phyloP scores from a whole-genome alignment of 129 eudicot species.

The Silybum marianum region DNA sequence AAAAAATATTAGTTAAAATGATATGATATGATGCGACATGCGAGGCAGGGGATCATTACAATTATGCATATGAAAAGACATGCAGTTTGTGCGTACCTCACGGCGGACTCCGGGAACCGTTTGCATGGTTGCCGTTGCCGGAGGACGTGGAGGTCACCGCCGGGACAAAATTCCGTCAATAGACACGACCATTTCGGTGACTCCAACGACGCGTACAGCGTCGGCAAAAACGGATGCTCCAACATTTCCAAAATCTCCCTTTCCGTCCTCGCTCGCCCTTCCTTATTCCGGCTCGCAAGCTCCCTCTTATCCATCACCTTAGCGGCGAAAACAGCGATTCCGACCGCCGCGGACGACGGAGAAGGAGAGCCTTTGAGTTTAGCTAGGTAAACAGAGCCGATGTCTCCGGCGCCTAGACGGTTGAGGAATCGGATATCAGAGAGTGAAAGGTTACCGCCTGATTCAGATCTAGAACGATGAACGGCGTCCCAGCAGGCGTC shows the following conservation, averaged over 20 bases:
- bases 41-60: conserved; percentile 21
- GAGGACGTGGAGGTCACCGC: conserved; percentile 92
- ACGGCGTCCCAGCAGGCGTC: conserved; percentile 54
- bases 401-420: conserved; percentile 94
- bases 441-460: conserved; percentile 44
- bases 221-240: conserved; percentile 88
- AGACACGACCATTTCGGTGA: conserved; percentile 69
- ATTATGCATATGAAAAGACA: conserved; percentile 4
- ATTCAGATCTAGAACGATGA: conserved; percentile 37
- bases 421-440: conserved; percentile 75
- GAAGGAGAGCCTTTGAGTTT: conserved; percentile 48
- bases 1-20: background rate
- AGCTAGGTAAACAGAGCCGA: conserved; percentile 83
- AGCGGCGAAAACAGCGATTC: conserved; percentile 61
- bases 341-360: background rate
- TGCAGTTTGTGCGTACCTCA: conserved; percentile 60
- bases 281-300: conserved; percentile 67
- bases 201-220: conserved; percentile 57
- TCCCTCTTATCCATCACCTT: conserved; percentile 82
- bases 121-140: conserved; percentile 81
- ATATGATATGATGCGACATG: conserved; percentile 24
- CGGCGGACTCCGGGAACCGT: conserved; percentile 82
- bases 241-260: conserved; percentile 58
- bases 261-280: conserved; percentile 60
- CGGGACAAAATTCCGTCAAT: conserved; percentile 87